Percentiles rank a stretch among this genome's conserved stretches.
phyloP scores from a whole-genome alignment of 192 early-diverging fungal genomes.

The Glomus cerebriforme region DNA sequence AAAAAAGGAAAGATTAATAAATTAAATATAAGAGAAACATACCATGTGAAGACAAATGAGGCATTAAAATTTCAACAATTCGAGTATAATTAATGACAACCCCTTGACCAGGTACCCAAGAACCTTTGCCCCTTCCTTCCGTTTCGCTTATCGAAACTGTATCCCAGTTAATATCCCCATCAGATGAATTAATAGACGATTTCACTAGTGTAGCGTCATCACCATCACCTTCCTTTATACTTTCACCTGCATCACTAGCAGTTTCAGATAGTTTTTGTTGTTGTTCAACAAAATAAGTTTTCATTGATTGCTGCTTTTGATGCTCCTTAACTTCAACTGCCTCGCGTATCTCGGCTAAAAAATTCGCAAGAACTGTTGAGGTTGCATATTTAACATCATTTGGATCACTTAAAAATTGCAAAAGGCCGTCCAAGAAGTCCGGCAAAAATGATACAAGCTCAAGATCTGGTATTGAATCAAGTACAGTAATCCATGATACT shows the following conservation, averaged over 20 bases:
- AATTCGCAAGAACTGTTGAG: constrained; percentile 80
- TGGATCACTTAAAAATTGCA: constrained; percentile 87
- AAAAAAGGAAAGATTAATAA: neutral
- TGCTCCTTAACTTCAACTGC: constrained; percentile 66
- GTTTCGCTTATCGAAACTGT: constrained; percentile 29
- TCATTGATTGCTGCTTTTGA: constrained; percentile 44
- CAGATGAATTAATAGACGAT: neutral
- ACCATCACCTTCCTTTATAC: constrained; percentile 13
- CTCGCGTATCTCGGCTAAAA: constrained; percentile 86
- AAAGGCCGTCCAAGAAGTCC: constrained; percentile 90
- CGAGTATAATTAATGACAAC: constrained; percentile 82
- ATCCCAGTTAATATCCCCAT: constrained; percentile 25
- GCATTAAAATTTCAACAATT: constrained; percentile 82
- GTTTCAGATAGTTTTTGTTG: constrained; percentile 17
- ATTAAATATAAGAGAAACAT: neutral
- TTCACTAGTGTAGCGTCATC: constrained; percentile 31
- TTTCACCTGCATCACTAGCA: constrained; percentile 19
- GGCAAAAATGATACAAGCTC: constrained; percentile 91
- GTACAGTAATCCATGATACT: constrained; percentile 90
- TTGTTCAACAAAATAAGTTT: constrained; percentile 30
- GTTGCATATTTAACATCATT: constrained; percentile 89
- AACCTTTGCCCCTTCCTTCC: constrained; percentile 55
- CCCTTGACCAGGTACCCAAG: constrained; percentile 75
- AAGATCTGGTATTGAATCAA: constrained; percentile 92
- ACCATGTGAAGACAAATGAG: constrained; percentile 72